A percentile compares a stretch with the other conserved stretches of the same genome.
Conservation (phyloP, 768 basidiomycete species). For the Calocera viscosa region DNA sequence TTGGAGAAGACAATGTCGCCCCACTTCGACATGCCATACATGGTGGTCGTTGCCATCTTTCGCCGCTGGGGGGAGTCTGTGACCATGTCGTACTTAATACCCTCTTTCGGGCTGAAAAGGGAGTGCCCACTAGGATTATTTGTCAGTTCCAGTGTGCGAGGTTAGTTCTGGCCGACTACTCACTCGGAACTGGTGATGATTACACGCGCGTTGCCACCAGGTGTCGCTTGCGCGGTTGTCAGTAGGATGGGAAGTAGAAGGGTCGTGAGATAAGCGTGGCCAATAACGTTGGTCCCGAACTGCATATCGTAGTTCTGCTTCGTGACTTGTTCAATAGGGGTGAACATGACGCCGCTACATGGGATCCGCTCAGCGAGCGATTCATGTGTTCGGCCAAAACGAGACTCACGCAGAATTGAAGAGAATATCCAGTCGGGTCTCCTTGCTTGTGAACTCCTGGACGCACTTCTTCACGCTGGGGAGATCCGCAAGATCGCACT, state of each 20-base stretch:
- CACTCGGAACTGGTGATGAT: conserved; percentile 30
- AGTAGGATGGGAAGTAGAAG: background rate
- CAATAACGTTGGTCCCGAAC: conserved; percentile 44
- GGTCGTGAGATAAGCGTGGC: background rate
- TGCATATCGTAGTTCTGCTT: conserved; percentile 41
- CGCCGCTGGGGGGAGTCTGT: background rate
- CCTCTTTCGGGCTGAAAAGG: background rate
- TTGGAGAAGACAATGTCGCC: conserved; percentile 13
- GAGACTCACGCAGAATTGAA: conserved; percentile 17
- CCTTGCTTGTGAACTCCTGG: conserved; percentile 13
- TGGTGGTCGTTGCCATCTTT: background rate
- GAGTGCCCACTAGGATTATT: background rate
- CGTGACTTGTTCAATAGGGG: conserved; percentile 33
- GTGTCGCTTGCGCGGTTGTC: conserved; percentile 14
- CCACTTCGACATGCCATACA: conserved; percentile 10
- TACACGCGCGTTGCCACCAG: conserved; percentile 11
- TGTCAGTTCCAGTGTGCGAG: background rate
- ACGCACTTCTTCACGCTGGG: conserved; percentile 14
- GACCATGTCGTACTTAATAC: conserved; percentile 7
- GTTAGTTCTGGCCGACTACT: conserved; percentile 9
- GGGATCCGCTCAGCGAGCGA: background rate
- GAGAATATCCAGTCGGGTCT: conserved; percentile 13
- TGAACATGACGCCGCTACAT: conserved; percentile 38
- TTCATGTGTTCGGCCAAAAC: background rate
- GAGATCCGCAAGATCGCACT: conserved; percentile 32